Percentiles rank a stretch among this genome's conserved stretches.
Evolutionary conservation across 2,329 filamentous ascomycete genomes (phyloP).

Genomic region (Rosellinia necatrix): DNA sequence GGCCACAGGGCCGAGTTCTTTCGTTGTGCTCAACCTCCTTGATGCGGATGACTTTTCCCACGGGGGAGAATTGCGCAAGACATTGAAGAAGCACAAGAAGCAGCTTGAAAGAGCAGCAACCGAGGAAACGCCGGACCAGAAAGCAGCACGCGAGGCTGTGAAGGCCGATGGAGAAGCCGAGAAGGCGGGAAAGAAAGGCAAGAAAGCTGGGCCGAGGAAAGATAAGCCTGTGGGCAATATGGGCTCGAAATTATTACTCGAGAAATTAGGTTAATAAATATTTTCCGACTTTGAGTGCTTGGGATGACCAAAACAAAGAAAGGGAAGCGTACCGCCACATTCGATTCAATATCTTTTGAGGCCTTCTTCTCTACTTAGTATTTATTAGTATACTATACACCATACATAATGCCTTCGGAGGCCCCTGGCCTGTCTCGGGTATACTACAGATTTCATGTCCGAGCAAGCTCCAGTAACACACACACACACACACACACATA

Average conservation of each 20-base stretch:
- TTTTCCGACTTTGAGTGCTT: background rate
- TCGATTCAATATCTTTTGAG: constrained; percentile 2
- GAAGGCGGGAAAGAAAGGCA: constrained; percentile 44
- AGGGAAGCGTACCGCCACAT: constrained; percentile 4
- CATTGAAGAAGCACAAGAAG: constrained; percentile 74
- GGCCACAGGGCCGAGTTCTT: constrained; percentile 85
- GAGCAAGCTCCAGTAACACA: too few relatives aligned
- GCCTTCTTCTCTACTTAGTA: background rate
- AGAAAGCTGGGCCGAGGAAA: constrained; percentile 47
- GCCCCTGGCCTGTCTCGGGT: background rate
- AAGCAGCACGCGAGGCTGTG: constrained; percentile 55
- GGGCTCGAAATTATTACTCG: constrained; percentile 64
- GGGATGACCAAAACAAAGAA: constrained; percentile 6
- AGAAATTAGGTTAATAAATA: constrained; percentile 50
- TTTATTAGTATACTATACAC: background rate
- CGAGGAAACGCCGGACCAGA: constrained; percentile 60
- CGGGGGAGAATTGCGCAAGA: constrained; percentile 68
- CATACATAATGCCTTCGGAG: background rate
- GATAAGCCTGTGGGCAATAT: constrained; percentile 60
- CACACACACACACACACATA: too few relatives aligned
- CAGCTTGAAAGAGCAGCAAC: constrained; percentile 69
- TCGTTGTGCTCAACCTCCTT: constrained; percentile 80
- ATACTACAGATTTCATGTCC: background rate
- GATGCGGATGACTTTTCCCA: constrained; percentile 75
- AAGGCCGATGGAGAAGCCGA: constrained; percentile 52